phyloP scores from a whole-genome alignment of 106 monocot species.

The Vanilla planifolia region DNA sequence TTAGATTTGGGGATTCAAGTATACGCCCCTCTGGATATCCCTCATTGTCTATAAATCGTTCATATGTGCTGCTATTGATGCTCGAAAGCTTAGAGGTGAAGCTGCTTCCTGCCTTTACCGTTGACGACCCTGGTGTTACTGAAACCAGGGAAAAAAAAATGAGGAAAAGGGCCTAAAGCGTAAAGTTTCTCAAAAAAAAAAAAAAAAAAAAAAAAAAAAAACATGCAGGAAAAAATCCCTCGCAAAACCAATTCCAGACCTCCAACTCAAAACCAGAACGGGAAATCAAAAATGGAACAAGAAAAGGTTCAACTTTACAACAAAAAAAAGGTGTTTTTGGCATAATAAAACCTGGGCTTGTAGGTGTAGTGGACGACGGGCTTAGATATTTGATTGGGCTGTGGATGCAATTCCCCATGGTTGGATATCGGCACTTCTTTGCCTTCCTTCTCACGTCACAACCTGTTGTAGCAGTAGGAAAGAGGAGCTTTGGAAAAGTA shows the following conservation, averaged over 20 bases:
- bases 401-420: constrained; percentile 3
- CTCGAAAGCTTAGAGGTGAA: constrained; percentile 3
- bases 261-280: too few relatives aligned
- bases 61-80: constrained; percentile 9
- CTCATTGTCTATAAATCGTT: background rate
- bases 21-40: constrained; percentile 36
- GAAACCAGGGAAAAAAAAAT: background rate
- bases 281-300: background rate
- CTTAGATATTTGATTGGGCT: background rate
- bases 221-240: too few relatives aligned
- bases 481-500: background rate
- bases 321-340: background rate
- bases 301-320: background rate
- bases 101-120: constrained; percentile 9
- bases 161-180: background rate
- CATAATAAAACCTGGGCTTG: background rate
- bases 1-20: constrained; percentile 39
- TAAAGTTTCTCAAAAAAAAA: background rate
- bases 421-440: background rate
- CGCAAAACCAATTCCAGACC: too few relatives aligned
- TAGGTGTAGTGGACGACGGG: background rate
- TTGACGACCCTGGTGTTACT: background rate
- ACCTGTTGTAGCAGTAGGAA: background rate
- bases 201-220: background rate
- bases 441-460: background rate